Evolutionary conservation across 176 grass and related monocot genomes (phyloP).

Genomic region (Poa annua): DNA sequence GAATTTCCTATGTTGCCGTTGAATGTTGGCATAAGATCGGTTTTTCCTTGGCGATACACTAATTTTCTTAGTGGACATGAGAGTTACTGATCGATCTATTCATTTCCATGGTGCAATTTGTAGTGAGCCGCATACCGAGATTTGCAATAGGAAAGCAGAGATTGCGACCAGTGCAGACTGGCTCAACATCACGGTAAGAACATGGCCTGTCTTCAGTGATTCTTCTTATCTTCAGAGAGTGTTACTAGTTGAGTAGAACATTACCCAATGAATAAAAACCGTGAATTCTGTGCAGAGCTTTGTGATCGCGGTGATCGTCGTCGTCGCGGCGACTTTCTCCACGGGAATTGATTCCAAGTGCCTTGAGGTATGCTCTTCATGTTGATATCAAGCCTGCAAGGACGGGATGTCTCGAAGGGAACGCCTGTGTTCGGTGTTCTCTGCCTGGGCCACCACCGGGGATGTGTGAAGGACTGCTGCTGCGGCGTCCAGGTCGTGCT

Average conservation of each 20-base stretch:
- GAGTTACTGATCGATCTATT: background rate
- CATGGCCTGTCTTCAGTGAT: background rate
- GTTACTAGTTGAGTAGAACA: background rate
- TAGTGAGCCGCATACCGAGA: constrained; percentile 87
- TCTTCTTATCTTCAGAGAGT: background rate
- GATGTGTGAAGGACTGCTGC: too few relatives aligned
- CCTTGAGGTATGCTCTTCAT: constrained; percentile 56
- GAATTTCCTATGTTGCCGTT: background rate
- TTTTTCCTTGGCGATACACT: too few relatives aligned
- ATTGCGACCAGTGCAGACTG: constrained; percentile 75
- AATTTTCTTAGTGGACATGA: too few relatives aligned
- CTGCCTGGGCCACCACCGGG: too few relatives aligned
- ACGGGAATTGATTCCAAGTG: constrained; percentile 96
- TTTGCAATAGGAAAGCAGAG: constrained; percentile 78
- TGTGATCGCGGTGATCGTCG: constrained; percentile 61
- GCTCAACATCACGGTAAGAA: constrained; percentile 84
- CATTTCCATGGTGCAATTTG: background rate
- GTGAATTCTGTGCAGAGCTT: constrained; percentile 47
- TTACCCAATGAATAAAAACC: too few relatives aligned
- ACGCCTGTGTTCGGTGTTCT: too few relatives aligned
- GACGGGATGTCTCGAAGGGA: too few relatives aligned
- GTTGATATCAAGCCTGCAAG: background rate
- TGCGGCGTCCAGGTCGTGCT: too few relatives aligned
- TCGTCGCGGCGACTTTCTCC: constrained; percentile 90
- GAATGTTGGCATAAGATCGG: too few relatives aligned